Evolutionary conservation across 495 filamentous ascomycete species (phyloP), one percentile per base, ranked within the genome.

Genomic region (Halenospora varia): DNA sequence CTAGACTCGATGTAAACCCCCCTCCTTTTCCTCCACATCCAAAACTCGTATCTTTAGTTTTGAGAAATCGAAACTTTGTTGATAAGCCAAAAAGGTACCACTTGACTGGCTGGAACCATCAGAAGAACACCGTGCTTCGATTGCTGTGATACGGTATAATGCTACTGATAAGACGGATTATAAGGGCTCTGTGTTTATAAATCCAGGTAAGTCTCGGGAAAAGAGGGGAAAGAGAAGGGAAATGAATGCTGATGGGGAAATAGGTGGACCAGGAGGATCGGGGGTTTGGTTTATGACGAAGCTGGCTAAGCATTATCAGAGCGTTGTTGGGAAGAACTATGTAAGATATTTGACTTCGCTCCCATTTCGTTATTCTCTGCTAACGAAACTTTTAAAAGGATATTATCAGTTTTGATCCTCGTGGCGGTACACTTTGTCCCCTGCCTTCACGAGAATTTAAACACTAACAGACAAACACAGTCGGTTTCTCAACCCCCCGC

Each of bases 351-450:
- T 20, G 22, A 47, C 17, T 47, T 18, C 13, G 18, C 18, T n/a
- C 10, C 17, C 8, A 17, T 15, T 20, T 39, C 41, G 13, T 25
- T 17, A 51, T 35, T 15, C 2, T 25, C n/a, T 17, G 17, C 48
- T 10, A 51, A 15, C 29, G 1, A 45, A 15, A 41, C n/a, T 39
- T 51, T 24, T 9, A 26, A 22, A 61, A 77, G 59, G 74, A 78
- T 48, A 70, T 81, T n/a, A 66, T 81, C 44, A 70, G 71, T 6
- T 80, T 78, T 40, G 79, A 82, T 60, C 77, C 77, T 2, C 70
- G 79, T 10, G 79, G 78, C 0, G 25, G 63, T 26, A 60, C 10
- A 4, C 11, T 13, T 51, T 10, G 8, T 8, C n/a, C 13, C 25
- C 19, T 29, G 22, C 25, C 2, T 35, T 4, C n/a, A 10, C 8